Evolutionary conservation across 768 basidiomycete genomes (phyloP).

Genomic region (Amanita phalloides): DNA sequence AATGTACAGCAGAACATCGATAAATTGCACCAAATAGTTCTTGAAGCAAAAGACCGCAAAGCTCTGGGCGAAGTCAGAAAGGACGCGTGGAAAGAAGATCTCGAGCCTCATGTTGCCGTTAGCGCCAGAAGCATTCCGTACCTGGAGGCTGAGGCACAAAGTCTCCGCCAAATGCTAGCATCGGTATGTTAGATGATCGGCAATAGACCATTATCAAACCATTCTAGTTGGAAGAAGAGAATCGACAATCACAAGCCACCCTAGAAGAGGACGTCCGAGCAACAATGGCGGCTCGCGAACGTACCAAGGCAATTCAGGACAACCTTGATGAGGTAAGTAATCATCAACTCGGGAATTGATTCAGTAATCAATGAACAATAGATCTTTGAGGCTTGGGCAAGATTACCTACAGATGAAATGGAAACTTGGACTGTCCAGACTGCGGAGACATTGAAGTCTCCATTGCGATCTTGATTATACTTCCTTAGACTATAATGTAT

Average conservation of each 20-base stretch:
- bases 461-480: conserved; percentile 14
- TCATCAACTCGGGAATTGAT: not conserved
- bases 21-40: conserved; percentile 55
- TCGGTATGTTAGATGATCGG: conserved; percentile 18
- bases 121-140: conserved; percentile 55
- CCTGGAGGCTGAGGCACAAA: conserved; percentile 31
- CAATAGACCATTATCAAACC: not conserved
- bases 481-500: not conserved
- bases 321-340: conserved; percentile 40
- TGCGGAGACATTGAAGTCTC: conserved; percentile 25
- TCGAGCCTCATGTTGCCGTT: conserved; percentile 53
- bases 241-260: conserved; percentile 32
- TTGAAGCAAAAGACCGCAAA: conserved; percentile 52
- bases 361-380: conserved; percentile 12
- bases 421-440: conserved; percentile 43
- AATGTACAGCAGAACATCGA: conserved; percentile 63
- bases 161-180: conserved; percentile 26
- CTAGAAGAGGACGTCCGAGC: conserved; percentile 37
- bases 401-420: conserved; percentile 56
- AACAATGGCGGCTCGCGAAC: conserved; percentile 34
- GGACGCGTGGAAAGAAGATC: conserved; percentile 55
- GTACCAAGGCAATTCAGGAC: conserved; percentile 36
- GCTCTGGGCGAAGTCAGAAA: conserved; percentile 33
- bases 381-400: conserved; percentile 41
- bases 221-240: conserved; percentile 50